Percentiles rank a stretch among this genome's conserved stretches.
Evolutionary conservation across 441 rosid genomes (phyloP).

Genomic region (Pelargonium australe): DNA sequence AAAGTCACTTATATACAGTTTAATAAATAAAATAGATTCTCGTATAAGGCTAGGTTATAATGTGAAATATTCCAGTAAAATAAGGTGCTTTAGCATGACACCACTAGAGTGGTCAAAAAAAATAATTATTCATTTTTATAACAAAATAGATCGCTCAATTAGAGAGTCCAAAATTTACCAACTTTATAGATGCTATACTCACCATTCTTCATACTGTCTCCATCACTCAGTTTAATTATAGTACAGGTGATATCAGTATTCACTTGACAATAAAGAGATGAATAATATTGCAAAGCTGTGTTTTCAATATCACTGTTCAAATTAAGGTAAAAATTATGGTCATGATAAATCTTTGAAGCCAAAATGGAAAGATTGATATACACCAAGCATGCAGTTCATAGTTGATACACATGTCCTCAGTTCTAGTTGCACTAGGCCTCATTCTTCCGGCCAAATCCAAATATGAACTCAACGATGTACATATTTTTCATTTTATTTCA

Average conservation of each 20-base stretch:
- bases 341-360: too few relatives aligned
- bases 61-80: neutral
- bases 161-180: neutral
- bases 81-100: neutral
- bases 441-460: too few relatives aligned
- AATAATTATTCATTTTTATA: neutral
- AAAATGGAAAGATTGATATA: too few relatives aligned
- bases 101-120: neutral
- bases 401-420: too few relatives aligned
- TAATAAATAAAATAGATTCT: constrained; percentile 1
- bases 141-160: neutral
- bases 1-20: neutral
- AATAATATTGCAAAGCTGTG: too few relatives aligned
- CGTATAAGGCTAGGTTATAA: neutral
- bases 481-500: too few relatives aligned
- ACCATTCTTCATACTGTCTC: neutral
- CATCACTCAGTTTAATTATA: neutral
- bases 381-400: too few relatives aligned
- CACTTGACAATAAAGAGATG: too few relatives aligned
- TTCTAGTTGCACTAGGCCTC: too few relatives aligned
- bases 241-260: neutral
- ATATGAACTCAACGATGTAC: too few relatives aligned
- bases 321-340: too few relatives aligned
- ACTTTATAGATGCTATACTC: neutral
- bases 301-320: too few relatives aligned